A percentile compares a stretch with the other conserved stretches of the same genome.
Evolutionary conservation across 202 grass and related monocot species (phyloP).

Genomic region (Saccharum hybrid): DNA sequence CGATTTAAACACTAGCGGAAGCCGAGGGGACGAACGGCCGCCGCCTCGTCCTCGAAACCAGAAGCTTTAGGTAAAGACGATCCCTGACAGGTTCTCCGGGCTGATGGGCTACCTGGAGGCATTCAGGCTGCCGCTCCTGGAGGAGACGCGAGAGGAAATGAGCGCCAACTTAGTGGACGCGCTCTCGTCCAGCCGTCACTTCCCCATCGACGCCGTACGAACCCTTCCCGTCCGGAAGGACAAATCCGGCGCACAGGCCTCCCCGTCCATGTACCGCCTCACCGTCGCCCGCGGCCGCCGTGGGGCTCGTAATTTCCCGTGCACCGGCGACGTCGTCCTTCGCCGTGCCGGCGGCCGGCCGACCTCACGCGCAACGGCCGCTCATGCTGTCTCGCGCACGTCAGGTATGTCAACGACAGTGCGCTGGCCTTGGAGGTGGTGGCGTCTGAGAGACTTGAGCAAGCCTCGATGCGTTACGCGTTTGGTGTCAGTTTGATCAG

Average conservation of each 20-base stretch:
- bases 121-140: constrained; percentile 49
- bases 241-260: not conserved
- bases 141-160: constrained; percentile 70
- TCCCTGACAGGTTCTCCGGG: constrained; percentile 45
- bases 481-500: constrained; percentile 46
- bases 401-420: not conserved
- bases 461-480: not conserved
- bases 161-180: constrained; percentile 38
- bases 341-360: constrained; percentile 14
- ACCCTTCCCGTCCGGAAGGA: not conserved
- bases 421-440: not conserved
- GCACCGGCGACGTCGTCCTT: constrained; percentile 51
- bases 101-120: constrained; percentile 50
- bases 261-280: not conserved
- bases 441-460: constrained; percentile 37
- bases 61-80: constrained; percentile 52
- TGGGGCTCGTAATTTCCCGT: not conserved
- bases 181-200: not conserved
- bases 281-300: not conserved
- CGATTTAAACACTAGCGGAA: too few species aligned
- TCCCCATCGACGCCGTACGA: not conserved
- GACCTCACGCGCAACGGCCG: constrained; percentile 12
- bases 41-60: too few species aligned
- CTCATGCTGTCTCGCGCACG: constrained; percentile 41
- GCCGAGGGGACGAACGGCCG: too few species aligned